Evolutionary conservation across 495 filamentous ascomycete species (phyloP).

Genomic region (Jackrogersella minutella): DNA sequence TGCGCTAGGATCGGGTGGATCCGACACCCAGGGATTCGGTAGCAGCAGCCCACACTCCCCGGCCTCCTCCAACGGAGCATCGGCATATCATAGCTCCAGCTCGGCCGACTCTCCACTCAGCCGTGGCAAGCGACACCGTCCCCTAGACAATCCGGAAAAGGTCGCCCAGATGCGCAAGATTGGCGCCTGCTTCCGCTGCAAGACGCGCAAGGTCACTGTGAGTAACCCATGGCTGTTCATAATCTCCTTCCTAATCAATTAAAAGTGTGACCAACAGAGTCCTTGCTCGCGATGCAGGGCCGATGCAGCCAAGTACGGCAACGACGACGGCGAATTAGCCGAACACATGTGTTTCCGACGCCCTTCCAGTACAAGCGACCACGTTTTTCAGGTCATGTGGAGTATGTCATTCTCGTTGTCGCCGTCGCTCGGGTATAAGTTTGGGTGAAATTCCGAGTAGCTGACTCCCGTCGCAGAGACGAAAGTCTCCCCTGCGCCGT

Average conservation of each 20-base stretch:
- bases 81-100: constrained; percentile 20
- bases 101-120: constrained; percentile 34
- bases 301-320: constrained; percentile 41
- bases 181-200: constrained; percentile 46
- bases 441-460: not conserved
- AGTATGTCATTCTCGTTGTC: constrained; percentile 31
- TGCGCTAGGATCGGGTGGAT: constrained; percentile 33
- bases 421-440: not conserved
- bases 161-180: constrained; percentile 46
- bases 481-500: not conserved
- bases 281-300: constrained; percentile 43
- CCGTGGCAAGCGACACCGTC: constrained; percentile 43
- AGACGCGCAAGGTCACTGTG: constrained; percentile 44
- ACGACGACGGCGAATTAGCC: constrained; percentile 39
- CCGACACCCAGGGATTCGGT: constrained; percentile 26
- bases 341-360: constrained; percentile 42
- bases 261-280: constrained; percentile 44
- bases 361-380: constrained; percentile 31
- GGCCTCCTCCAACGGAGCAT: constrained; percentile 34
- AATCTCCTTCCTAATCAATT: constrained; percentile 27
- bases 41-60: constrained; percentile 33
- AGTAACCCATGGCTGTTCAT: constrained; percentile 13
- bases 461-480: constrained; percentile 23
- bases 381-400: constrained; percentile 38
- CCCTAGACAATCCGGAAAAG: constrained; percentile 45